These are phyloP conservation scores for Arachis monticola DNA, from an alignment of 331 rosid species.

Conservation along the genomic window DNA sequence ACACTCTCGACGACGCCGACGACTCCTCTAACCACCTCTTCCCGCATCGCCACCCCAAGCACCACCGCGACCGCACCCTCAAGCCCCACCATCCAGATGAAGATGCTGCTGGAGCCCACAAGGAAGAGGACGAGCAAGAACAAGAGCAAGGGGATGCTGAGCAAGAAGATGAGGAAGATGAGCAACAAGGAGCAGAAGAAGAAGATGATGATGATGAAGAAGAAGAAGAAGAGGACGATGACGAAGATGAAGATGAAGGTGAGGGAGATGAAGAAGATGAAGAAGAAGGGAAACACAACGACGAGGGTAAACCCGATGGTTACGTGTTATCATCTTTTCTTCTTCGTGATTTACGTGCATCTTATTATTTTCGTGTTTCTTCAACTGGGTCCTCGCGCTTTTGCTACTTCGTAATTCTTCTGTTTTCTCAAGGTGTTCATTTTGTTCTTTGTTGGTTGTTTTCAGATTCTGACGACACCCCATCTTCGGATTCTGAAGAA, in stretches of 20 bases:
- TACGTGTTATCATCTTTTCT: slow-evolving; percentile 39
- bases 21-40: slow-evolving; percentile 39
- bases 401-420: too few relatives aligned
- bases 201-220: slow-evolving; percentile 25
- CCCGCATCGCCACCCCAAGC: slow-evolving; percentile 60
- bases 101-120: neutral
- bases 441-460: slow-evolving; percentile 22
- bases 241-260: slow-evolving; percentile 23
- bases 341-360: neutral
- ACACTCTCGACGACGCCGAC: slow-evolving; percentile 54
- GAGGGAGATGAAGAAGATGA: slow-evolving; percentile 44
- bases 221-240: slow-evolving; percentile 38
- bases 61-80: slow-evolving; percentile 53
- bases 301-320: slow-evolving; percentile 56
- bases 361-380: too few relatives aligned
- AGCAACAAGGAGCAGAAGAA: neutral
- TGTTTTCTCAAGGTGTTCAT: slow-evolving; percentile 43
- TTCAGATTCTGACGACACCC: slow-evolving; percentile 81
- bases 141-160: slow-evolving; percentile 26
- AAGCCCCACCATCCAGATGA: slow-evolving; percentile 25
- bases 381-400: too few relatives aligned
- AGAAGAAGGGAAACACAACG: slow-evolving; percentile 45
- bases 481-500: slow-evolving; percentile 66
- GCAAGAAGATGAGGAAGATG: slow-evolving; percentile 38
- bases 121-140: slow-evolving; percentile 32